These are phyloP conservation scores for Dactylis glomerata DNA, from an alignment of 176 grass and related monocot species.

Conservation along the genomic window DNA sequence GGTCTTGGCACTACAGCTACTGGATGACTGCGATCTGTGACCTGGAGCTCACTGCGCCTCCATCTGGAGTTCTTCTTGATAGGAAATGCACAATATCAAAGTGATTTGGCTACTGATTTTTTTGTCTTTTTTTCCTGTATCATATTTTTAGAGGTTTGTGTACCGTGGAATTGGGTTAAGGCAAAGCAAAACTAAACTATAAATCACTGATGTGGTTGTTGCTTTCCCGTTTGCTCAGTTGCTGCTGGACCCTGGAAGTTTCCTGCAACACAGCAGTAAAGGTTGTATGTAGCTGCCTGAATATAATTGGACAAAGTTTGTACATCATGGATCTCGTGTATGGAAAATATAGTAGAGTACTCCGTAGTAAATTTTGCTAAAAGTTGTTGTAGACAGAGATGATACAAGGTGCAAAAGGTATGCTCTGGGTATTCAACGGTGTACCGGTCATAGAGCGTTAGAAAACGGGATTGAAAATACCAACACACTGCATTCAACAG, in stretches of 20 bases:
- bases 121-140: not conserved
- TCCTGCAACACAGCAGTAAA: not conserved
- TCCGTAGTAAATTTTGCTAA: not conserved
- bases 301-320: constrained; percentile 17
- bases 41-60: constrained; percentile 79
- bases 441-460: not conserved
- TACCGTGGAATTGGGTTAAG: constrained; percentile 6
- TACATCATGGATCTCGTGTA: not conserved
- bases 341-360: not conserved
- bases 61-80: constrained; percentile 64
- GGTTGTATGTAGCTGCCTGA: constrained; percentile 14
- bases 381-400: not conserved
- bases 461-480: not conserved
- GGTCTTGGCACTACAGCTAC: constrained; percentile 61
- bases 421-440: not conserved
- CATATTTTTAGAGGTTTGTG: not conserved
- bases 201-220: constrained; percentile 5
- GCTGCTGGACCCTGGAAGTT: not conserved
- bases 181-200: not conserved
- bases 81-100: constrained; percentile 69
- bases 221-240: not conserved
- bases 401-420: not conserved
- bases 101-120: constrained; percentile 24
- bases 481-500: not conserved
- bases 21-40: constrained; percentile 59